Conservation (phyloP, 495 filamentous ascomycete genomes). For the Hyaloscypha hepaticicola region DNA sequence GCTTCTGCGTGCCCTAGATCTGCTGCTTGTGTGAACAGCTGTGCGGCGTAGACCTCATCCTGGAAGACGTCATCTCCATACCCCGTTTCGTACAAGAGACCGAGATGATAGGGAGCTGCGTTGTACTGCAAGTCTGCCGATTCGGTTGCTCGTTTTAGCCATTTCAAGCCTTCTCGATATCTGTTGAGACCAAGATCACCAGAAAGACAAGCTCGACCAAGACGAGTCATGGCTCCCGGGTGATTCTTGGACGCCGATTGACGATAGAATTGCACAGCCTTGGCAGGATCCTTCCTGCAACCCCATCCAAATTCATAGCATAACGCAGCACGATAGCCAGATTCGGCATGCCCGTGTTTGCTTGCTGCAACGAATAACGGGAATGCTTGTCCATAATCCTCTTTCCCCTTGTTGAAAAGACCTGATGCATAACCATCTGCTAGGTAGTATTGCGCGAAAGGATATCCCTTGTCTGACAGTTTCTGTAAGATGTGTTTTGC, state of each 20-base stretch:
- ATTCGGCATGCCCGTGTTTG: conserved; percentile 97
- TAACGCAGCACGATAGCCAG: conserved; percentile 87
- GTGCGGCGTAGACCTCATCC: conserved; percentile 86
- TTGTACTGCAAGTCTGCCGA: conserved; percentile 90
- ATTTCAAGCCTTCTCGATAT: conserved; percentile 93
- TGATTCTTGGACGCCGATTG: conserved; percentile 90
- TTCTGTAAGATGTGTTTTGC: conserved; percentile 85
- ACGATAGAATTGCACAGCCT: conserved; percentile 91
- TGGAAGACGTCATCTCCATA: conserved; percentile 90
- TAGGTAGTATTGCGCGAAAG: conserved; percentile 97
- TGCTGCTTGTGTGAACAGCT: conserved; percentile 91
- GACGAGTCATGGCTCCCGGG: conserved; percentile 88
- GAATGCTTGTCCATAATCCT: conserved; percentile 88
- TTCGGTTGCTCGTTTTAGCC: conserved; percentile 91
- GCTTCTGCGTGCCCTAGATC: conserved; percentile 88
- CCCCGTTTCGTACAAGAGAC: conserved; percentile 80
- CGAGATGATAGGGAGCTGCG: conserved; percentile 87
- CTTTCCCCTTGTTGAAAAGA: conserved; percentile 87
- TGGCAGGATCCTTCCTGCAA: conserved; percentile 78
- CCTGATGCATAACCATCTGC: conserved; percentile 93
- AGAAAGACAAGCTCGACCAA: conserved; percentile 85
- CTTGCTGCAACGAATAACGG: conserved; percentile 88
- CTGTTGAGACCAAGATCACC: conserved; percentile 84
- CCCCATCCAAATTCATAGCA: conserved; percentile 99
- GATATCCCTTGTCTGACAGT: conserved; percentile 81